Percentiles rank a stretch among this genome's conserved stretches.
These are phyloP conservation scores for Ganoderma leucocontextum DNA, from an alignment of 1,284 basidiomycete species.

Conservation along the genomic window DNA sequence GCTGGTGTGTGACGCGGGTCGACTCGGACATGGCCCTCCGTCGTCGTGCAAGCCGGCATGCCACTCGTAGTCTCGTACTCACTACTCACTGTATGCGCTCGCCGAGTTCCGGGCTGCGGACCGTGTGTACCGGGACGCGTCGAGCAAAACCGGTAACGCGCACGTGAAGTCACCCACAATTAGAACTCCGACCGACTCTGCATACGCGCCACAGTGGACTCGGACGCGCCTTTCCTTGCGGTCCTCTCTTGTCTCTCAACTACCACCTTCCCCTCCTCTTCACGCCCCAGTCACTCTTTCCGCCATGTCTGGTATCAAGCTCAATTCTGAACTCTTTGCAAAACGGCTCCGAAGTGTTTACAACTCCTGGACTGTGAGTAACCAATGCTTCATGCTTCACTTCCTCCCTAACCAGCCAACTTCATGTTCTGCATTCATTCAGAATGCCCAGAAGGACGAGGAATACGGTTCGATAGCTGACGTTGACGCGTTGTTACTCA, in stretches of 20 bases:
- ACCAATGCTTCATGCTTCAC: neutral
- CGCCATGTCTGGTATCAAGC: constrained; percentile 51
- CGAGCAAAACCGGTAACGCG: constrained; percentile 13
- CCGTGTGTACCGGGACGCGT: constrained; percentile 20
- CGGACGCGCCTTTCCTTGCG: constrained; percentile 37
- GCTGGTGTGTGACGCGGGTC: neutral
- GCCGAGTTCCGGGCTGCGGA: neutral
- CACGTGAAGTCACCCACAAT: constrained; percentile 28
- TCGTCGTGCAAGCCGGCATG: neutral
- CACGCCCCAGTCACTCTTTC: constrained; percentile 17
- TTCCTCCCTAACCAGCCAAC: constrained; percentile 13
- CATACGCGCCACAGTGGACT: constrained; percentile 38
- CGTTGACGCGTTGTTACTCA: constrained; percentile 75
- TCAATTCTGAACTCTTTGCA: constrained; percentile 65
- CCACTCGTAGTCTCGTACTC: too few species aligned
- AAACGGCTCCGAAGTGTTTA: constrained; percentile 74
- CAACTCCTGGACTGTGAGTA: constrained; percentile 78
- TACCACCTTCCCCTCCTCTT: constrained; percentile 20
- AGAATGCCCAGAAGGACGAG: constrained; percentile 72
- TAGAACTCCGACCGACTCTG: constrained; percentile 29
- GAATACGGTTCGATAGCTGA: constrained; percentile 75
- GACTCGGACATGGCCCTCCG: neutral
- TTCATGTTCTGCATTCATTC: constrained; percentile 17
- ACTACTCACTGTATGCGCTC: too few species aligned
- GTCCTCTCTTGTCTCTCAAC: constrained; percentile 28